A percentile compares a stretch with the other conserved stretches of the same genome.
Conservation (phyloP, 768 basidiomycete genomes). For the Serendipita sp. region DNA sequence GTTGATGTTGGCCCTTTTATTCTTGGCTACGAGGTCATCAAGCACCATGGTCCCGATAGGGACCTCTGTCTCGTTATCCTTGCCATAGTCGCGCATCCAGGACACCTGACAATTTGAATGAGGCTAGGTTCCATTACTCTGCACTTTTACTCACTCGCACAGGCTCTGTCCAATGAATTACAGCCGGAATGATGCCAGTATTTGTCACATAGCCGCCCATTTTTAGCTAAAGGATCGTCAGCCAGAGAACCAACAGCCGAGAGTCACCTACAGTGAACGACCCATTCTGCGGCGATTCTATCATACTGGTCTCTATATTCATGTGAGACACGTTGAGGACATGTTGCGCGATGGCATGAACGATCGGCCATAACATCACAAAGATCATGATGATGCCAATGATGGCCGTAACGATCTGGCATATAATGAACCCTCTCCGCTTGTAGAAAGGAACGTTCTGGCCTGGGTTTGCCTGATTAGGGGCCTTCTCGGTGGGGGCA, state of each 20-base stretch:
- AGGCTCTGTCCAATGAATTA: conserved; percentile 41
- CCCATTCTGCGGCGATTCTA: not conserved
- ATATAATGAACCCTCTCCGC: conserved; percentile 46
- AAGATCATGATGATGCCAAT: conserved; percentile 48
- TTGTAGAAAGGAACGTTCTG: conserved; percentile 36
- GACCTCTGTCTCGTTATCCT: conserved; percentile 26
- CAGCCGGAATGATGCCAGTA: conserved; percentile 47
- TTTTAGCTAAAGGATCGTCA: not conserved
- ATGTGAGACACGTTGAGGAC: conserved; percentile 42
- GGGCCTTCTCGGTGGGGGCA: not conserved
- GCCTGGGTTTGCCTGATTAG: not conserved
- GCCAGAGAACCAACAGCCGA: not conserved
- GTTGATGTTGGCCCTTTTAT: conserved; percentile 45
- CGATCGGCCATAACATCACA: conserved; percentile 50
- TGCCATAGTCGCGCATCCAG: conserved; percentile 29
- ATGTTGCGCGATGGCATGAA: conserved; percentile 47
- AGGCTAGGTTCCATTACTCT: not conserved
- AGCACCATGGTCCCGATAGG: conserved; percentile 41
- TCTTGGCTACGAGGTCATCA: conserved; percentile 28
- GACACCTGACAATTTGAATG: conserved; percentile 18
- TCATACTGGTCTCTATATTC: conserved; percentile 26
- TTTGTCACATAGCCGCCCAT: conserved; percentile 35
- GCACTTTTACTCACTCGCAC: conserved; percentile 21
- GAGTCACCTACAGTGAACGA: not conserved
- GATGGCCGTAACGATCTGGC: conserved; percentile 31